A percentile compares a stretch with the other conserved stretches of the same genome.
Evolutionary conservation across 2,329 filamentous ascomycete genomes (phyloP).

Genomic region (Aureobasidium melanogenum): DNA sequence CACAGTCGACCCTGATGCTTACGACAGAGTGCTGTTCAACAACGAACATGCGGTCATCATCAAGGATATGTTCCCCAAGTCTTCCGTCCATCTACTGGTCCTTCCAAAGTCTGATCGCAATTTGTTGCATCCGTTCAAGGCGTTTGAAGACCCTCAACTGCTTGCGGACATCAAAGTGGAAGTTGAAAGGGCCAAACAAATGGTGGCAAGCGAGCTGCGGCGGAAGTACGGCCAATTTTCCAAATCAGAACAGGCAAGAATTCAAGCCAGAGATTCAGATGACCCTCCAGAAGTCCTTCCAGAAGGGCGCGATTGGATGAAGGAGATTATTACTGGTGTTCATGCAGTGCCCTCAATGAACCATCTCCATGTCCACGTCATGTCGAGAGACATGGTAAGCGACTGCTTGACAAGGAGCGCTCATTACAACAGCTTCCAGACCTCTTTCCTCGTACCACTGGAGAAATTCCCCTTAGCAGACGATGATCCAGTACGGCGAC

Average conservation of each 20-base stretch:
- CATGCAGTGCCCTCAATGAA: slow-evolving; percentile 88
- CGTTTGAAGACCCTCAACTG: slow-evolving; percentile 63
- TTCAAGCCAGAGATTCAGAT: slow-evolving; percentile 51
- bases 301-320: slow-evolving; percentile 65
- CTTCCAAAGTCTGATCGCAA: slow-evolving; percentile 63
- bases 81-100: slow-evolving; percentile 76
- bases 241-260: slow-evolving; percentile 51
- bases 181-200: slow-evolving; percentile 48
- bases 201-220: slow-evolving; percentile 68
- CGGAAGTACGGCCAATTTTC: slow-evolving; percentile 59
- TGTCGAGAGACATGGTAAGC: slow-evolving; percentile 71
- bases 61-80: slow-evolving; percentile 78
- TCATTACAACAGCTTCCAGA: slow-evolving; percentile 89
- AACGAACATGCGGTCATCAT: slow-evolving; percentile 66
- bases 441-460: slow-evolving; percentile 70
- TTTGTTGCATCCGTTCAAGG: slow-evolving; percentile 64
- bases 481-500: slow-evolving; percentile 55
- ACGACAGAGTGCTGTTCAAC: slow-evolving; percentile 55
- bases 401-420: slow-evolving; percentile 65
- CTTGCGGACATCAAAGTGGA: slow-evolving; percentile 55
- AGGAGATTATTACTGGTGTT: slow-evolving; percentile 67
- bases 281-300: slow-evolving; percentile 44
- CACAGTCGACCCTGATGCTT: slow-evolving; percentile 53
- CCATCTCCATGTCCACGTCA: slow-evolving; percentile 81
- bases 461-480: slow-evolving; percentile 67